Base-by-base conservation (phyloP, 805 yeast genomes). In the Candida sithepensis region DNA sequence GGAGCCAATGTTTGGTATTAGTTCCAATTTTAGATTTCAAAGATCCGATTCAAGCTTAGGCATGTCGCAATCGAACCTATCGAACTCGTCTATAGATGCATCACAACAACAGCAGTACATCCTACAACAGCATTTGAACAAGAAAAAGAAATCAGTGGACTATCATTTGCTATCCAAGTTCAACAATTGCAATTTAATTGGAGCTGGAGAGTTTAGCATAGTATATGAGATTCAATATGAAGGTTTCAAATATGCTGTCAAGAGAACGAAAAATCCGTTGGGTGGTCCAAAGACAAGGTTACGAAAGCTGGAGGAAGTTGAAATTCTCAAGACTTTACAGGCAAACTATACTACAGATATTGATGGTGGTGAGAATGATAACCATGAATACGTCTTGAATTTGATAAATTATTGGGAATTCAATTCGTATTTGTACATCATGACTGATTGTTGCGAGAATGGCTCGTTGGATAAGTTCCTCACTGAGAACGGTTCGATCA, bases 401-500 rank as follows among this genome's bases (percentile, higher is more conserved):
- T 81, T 88, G 55, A 77, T 88, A 16, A 90, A 88, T 61, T 88
- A 86, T 26, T 92, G 97, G 97, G 95, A 88, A 54, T 74, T 73
- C 60, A 77, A 81, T 60, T 80, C 81, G 41, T 82, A 82, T 55
- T 79, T 85, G 54, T 94, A 92, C 64, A 88, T 94, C 34, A 88
- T 90, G 94, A 89, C 96, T 3, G 97, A 92, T 57, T 91, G 72
- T 66, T 94, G 97, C 68, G 98, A 91, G 60, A 68, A 91, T 62
- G 98, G 98, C 2, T 87, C 94, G 20, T 69, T 94, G 48, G 94
- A 84, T 59, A 79, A 80, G 49, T 94, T 92, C 60, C 66, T 94
- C 45, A 75, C 82, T 28, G 95, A 87, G 54, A 84, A 82, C 63
- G 89, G 88, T 20, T 81, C 84, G 42, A 75, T 83, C 37, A 79